Evolutionary conservation across 1,284 basidiomycete genomes (phyloP), one percentile per base, ranked within the genome.

Genomic region (Neolentinus lepideus): DNA sequence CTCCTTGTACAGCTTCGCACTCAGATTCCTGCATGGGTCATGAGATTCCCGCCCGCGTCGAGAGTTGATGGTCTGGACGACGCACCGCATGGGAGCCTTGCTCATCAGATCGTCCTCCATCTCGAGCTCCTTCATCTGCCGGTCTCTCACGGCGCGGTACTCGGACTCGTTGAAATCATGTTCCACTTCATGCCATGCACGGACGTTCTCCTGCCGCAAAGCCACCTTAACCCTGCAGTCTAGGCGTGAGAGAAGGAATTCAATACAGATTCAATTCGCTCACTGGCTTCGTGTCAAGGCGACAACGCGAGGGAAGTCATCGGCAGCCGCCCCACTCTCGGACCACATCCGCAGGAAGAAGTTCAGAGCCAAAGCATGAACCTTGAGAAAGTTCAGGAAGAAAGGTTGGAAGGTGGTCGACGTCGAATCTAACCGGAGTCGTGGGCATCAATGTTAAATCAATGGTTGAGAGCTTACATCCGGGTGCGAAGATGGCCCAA

Each of bases 311-410:
- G 81, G 76, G 64, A 97, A 95, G 68, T 97, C 93, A 27, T 77
- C 84, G 8, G 71, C 69, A 9, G 88, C 85, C 1, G 95, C 92
- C 33, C 90, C 89, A 60, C 91, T 93, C 69, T 98, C 94, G 63
- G 81, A 85, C 94, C 94, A 98, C 88, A 98, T 96, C 59, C 92
- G 83, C 26, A 94, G 72, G 75, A 97, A 97, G 75, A 98, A 97
- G 56, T 84, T 84, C 26, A 91, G 83, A 1, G 90, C 90, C 2
- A 96, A 75, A 4, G 81, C 75, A 69, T 98, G 95, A 10, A 96
- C 85, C 57, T 83, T 85, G 61, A 82, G 80, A 66, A 95, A 92
- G 63, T 92, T 90, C 58, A 98, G 79, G 68, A 98, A 88, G 74
- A 94, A 94, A 0, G 93, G 92, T 62, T 92, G 88, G 70, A 92